Percentiles rank a stretch among this genome's conserved stretches.
These are phyloP conservation scores for Monosporascus sp. DNA, from an alignment of 2,329 filamentous ascomycete genomes.

Conservation along the genomic window DNA sequence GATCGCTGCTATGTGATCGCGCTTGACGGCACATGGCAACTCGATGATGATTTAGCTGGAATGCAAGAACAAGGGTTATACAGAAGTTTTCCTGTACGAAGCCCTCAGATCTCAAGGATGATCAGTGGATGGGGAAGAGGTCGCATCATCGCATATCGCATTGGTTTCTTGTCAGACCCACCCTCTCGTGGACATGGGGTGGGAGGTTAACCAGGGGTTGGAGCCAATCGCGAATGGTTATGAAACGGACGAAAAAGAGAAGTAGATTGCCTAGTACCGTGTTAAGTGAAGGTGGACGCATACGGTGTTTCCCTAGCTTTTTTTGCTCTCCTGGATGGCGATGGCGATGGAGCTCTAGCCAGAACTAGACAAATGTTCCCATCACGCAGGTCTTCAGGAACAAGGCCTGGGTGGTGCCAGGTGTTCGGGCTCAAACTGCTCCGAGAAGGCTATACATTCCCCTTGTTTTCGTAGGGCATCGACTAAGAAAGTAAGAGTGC, in stretches of 20 bases:
- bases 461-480: neutral
- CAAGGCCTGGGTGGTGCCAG: conserved; percentile 9
- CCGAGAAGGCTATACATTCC: neutral
- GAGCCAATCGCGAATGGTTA: neutral
- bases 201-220: neutral
- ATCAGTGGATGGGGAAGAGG: neutral
- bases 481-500: neutral
- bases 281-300: neutral
- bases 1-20: conserved; percentile 8
- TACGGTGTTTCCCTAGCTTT: neutral
- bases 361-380: no score
- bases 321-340: neutral
- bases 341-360: neutral
- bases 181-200: neutral
- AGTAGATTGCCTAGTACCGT: neutral
- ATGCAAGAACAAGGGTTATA: neutral
- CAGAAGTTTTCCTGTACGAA: neutral
- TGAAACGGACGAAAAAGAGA: neutral
- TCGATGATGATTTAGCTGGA: neutral
- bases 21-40: conserved; percentile 1
- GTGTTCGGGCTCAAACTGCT: neutral
- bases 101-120: neutral
- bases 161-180: neutral
- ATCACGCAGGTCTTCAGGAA: neutral
- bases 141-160: conserved; percentile 5